A percentile compares a stretch with the other conserved stretches of the same genome.
These are phyloP conservation scores for Monosporascus sp. DNA, from an alignment of 2,329 filamentous ascomycete genomes.

Conservation along the genomic window DNA sequence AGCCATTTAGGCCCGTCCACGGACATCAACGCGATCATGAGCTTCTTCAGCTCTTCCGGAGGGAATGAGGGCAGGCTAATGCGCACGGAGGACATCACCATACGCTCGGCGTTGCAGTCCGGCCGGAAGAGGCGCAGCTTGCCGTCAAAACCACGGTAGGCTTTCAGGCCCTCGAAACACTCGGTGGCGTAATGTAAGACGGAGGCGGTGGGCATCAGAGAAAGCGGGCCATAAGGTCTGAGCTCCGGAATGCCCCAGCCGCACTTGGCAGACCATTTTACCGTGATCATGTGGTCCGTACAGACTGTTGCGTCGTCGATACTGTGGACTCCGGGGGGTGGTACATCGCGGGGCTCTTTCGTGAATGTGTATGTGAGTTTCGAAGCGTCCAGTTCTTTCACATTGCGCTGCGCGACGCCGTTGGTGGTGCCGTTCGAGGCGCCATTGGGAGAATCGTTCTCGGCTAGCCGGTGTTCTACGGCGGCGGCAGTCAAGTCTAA, in stretches of 20 bases:
- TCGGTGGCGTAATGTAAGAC: conserved; percentile 72
- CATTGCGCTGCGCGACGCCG: conserved; percentile 38
- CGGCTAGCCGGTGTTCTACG: conserved; percentile 44
- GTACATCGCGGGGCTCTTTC: conserved; percentile 21
- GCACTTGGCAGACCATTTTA: conserved; percentile 51
- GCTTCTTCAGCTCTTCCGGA: conserved; percentile 56
- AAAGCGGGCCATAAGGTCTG: conserved; percentile 60
- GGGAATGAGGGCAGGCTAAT: conserved; percentile 63
- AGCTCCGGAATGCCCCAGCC: conserved; percentile 65
- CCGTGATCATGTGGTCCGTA: conserved; percentile 85
- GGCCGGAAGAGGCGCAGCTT: conserved; percentile 64
- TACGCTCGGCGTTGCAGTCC: conserved; percentile 55
- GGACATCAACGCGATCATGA: conserved; percentile 62
- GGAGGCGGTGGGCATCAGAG: conserved; percentile 63
- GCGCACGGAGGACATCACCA: conserved; percentile 42
- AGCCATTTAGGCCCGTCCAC: conserved; percentile 77
- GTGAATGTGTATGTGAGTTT: conserved; percentile 49
- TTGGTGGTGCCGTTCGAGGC: conserved; percentile 20
- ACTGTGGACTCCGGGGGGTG: conserved; percentile 22
- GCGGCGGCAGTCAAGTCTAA: conserved; percentile 48
- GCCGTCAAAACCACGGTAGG: conserved; percentile 66
- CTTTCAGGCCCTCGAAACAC: conserved; percentile 70
- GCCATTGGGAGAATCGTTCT: conserved; percentile 24
- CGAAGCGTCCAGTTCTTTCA: conserved; percentile 58
- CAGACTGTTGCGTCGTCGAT: conserved; percentile 46